Conservation (phyloP, 768 basidiomycete species). For the Clitopilus passeckerianus region DNA sequence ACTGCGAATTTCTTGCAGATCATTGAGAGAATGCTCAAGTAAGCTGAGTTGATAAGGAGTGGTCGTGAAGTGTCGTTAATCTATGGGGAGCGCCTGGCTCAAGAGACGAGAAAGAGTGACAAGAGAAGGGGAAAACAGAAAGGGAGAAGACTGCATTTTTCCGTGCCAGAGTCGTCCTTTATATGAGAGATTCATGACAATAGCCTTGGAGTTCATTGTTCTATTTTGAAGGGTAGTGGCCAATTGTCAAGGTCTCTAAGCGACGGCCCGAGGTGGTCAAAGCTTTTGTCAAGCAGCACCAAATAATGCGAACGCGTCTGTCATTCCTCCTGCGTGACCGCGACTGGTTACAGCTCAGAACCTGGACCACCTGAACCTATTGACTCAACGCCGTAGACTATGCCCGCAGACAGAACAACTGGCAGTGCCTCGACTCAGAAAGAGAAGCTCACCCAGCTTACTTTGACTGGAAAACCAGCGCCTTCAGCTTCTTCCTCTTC, state of each 20-base stretch:
- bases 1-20: background rate
- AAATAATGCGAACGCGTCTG: background rate
- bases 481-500: conserved; percentile 3
- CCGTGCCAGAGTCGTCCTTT: background rate
- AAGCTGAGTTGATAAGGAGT: background rate
- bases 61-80: background rate
- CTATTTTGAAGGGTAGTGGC: background rate
- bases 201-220: background rate
- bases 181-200: background rate
- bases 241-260: background rate
- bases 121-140: background rate
- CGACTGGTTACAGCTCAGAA: background rate
- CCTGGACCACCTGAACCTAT: too few species aligned
- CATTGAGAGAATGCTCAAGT: background rate
- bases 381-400: too few species aligned
- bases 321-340: background rate
- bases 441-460: conserved; percentile 7
- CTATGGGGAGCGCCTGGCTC: background rate
- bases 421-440: background rate
- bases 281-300: background rate
- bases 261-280: background rate
- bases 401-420: too few species aligned
- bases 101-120: background rate
- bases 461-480: conserved; percentile 14
- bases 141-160: background rate